Conservation (phyloP, 2,329 filamentous ascomycete genomes). For the Fusarium redolens region DNA sequence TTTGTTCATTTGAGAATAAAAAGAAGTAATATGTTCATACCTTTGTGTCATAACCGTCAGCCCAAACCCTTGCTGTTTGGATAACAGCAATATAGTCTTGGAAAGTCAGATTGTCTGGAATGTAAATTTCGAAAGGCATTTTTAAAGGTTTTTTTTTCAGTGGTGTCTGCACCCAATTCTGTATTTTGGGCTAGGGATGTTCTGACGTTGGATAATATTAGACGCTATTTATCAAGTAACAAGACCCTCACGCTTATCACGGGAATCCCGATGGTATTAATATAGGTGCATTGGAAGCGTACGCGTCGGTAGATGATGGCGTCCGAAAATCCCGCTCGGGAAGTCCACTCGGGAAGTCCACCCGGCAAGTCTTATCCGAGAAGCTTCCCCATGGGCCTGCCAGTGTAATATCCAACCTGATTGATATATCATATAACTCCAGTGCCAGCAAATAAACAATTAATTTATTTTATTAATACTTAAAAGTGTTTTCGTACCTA, state of each 20-base stretch:
- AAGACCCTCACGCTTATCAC: too few relatives aligned
- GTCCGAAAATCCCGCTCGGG: not conserved
- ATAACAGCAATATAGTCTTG: not conserved
- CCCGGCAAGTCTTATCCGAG: not conserved
- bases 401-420: rapidly evolving
- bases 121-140: not conserved
- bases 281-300: too few relatives aligned
- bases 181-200: too few relatives aligned
- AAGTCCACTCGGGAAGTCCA: not conserved
- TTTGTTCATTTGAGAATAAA: not conserved
- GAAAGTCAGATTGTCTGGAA: not conserved
- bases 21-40: not conserved
- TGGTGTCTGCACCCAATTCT: not conserved
- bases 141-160: too few relatives aligned
- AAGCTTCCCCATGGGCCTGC: rapidly evolving
- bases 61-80: not conserved
- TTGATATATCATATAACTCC: not conserved
- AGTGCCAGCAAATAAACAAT: rapidly evolving
- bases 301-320: too few relatives aligned
- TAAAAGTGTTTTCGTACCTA: not conserved
- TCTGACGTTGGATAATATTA: too few relatives aligned
- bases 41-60: not conserved
- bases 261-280: not conserved
- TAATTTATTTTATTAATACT: too few relatives aligned
- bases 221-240: not conserved